Conservation (phyloP, 305 asterid genomes). For the Nicotiana rustica region DNA sequence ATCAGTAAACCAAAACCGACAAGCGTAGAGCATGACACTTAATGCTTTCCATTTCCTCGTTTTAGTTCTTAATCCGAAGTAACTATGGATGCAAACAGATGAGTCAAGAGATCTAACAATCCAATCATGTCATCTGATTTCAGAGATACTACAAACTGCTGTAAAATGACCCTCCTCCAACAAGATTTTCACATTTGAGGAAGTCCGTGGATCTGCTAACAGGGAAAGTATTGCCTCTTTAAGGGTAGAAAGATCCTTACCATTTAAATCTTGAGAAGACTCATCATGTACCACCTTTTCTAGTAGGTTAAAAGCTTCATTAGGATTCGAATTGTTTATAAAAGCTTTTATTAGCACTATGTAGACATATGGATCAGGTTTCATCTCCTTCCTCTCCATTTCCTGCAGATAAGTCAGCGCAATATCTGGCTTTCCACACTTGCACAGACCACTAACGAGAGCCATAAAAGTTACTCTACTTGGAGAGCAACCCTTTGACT, state of each 20-base stretch:
- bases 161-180: conserved; percentile 39
- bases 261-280: conserved; percentile 42
- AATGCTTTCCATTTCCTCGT: background rate
- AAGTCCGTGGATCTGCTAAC: conserved; percentile 43
- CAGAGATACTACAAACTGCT: conserved; percentile 33
- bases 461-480: conserved; percentile 75
- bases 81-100: background rate
- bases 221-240: conserved; percentile 45
- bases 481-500: conserved; percentile 53
- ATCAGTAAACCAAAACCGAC: background rate
- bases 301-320: conserved; percentile 53
- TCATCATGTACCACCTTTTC: conserved; percentile 53
- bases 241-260: conserved; percentile 45
- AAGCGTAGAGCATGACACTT: background rate
- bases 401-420: conserved; percentile 63
- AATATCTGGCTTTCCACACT: conserved; percentile 61
- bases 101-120: background rate
- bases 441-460: conserved; percentile 76
- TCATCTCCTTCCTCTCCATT: conserved; percentile 67
- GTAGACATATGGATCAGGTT: conserved; percentile 62
- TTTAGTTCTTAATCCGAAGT: background rate
- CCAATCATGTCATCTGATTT: conserved; percentile 6
- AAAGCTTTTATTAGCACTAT: conserved; percentile 58
- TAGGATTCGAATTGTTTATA: conserved; percentile 52
- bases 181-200: conserved; percentile 42